These are phyloP conservation scores for Stromatinia cepivora DNA, from an alignment of 2,329 filamentous ascomycete genomes.

Conservation along the genomic window DNA sequence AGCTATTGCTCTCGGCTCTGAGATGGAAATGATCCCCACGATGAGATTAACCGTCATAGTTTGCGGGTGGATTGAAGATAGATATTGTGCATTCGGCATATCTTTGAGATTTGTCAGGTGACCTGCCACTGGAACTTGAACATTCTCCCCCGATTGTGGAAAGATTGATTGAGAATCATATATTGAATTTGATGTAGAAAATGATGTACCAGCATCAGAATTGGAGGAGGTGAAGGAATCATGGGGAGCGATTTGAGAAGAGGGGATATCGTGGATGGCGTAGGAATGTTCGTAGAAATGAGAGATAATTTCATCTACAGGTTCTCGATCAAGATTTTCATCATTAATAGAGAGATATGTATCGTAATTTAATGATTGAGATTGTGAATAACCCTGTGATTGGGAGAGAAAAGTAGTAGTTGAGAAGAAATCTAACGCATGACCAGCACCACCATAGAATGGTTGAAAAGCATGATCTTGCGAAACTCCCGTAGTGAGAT, in stretches of 20 bases:
- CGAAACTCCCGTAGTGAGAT: constrained; percentile 52
- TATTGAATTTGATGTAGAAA: constrained; percentile 42
- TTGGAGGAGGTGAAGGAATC: constrained; percentile 39
- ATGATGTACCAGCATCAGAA: constrained; percentile 39
- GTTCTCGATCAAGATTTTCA: constrained; percentile 19
- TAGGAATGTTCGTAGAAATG: constrained; percentile 80
- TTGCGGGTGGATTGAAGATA: constrained; percentile 70
- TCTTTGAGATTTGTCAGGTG: constrained; percentile 64
- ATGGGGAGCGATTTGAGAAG: constrained; percentile 53
- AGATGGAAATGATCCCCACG: constrained; percentile 73
- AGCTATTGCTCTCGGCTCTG: constrained; percentile 56
- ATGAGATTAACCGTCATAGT: constrained; percentile 81
- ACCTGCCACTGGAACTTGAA: constrained; percentile 34
- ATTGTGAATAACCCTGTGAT: constrained; percentile 7
- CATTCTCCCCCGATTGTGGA: constrained; percentile 29
- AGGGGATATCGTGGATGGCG: constrained; percentile 63
- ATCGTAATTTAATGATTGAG: not conserved
- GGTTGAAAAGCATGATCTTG: constrained; percentile 46
- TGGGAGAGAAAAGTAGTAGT: constrained; percentile 38
- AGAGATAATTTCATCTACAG: constrained; percentile 47
- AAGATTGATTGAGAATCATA: constrained; percentile 4
- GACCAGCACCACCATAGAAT: constrained; percentile 38
- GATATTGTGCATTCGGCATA: constrained; percentile 66
- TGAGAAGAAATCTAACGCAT: constrained; percentile 50
- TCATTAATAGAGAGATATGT: constrained; percentile 9